Evolutionary conservation across 192 early-diverging fungal genomes (phyloP).

Genomic region (Entomortierella chlamydospora): DNA sequence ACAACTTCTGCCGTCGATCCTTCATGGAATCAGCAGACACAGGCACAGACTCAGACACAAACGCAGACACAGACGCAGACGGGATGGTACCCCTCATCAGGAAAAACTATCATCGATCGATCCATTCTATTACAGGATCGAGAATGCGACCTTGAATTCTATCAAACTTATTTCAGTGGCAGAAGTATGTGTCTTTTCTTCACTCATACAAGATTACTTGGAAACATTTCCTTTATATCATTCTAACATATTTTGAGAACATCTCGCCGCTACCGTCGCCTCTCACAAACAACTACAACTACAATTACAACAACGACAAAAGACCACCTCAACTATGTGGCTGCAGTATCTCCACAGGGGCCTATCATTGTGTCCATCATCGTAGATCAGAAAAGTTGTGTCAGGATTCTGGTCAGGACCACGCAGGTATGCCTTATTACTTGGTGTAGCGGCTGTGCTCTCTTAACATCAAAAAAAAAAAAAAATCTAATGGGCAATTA

Average conservation of each 20-base stretch:
- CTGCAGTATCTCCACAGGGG: constrained; percentile 53
- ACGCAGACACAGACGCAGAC: neutral
- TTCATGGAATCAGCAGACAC: neutral
- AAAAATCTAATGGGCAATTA: no score
- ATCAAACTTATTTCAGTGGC: constrained; percentile 71
- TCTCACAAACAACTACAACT: neutral
- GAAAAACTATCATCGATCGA: constrained; percentile 14
- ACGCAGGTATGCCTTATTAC: no score
- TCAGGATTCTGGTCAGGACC: constrained; percentile 33
- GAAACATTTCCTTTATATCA: no score
- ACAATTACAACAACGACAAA: neutral
- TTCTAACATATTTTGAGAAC: no score
- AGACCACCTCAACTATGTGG: constrained; percentile 64
- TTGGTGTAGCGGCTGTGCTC: no score
- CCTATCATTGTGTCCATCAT: constrained; percentile 32
- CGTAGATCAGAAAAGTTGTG: constrained; percentile 19
- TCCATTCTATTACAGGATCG: constrained; percentile 71
- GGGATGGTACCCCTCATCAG: neutral
- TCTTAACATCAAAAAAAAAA: no score
- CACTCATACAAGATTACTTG: no score
- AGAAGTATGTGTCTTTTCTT: constrained; percentile 56
- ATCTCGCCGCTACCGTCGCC: no score
- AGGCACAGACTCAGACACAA: neutral
- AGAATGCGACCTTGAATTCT: constrained; percentile 77
- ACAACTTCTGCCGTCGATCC: neutral